Conservation (phyloP, 768 basidiomycete species). For the Termitomyces sp. region DNA sequence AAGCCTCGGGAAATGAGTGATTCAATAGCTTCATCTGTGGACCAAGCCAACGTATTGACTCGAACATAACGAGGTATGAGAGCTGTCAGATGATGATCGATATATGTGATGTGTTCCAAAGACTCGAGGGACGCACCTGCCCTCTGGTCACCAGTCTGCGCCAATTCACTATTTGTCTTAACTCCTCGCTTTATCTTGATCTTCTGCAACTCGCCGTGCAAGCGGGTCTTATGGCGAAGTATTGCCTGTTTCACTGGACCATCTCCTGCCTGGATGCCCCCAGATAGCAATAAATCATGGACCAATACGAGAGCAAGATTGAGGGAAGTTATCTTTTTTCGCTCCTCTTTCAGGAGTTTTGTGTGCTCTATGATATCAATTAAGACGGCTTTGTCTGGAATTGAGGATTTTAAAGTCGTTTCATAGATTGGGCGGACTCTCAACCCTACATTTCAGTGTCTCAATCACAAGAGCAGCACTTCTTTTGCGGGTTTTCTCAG, state of each 20-base stretch:
- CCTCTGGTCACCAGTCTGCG: constrained; percentile 52
- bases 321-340: constrained; percentile 66
- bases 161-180: constrained; percentile 60
- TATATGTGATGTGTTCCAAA: neutral
- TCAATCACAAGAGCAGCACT: constrained; percentile 88
- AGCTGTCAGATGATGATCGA: constrained; percentile 32
- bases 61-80: constrained; percentile 82
- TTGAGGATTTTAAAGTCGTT: neutral
- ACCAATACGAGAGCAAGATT: constrained; percentile 83
- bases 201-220: constrained; percentile 82
- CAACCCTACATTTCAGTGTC: constrained; percentile 83
- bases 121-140: constrained; percentile 43
- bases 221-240: constrained; percentile 82
- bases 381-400: constrained; percentile 73
- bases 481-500: constrained; percentile 71
- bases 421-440: neutral
- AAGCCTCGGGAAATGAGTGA: constrained; percentile 56
- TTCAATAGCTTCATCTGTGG: constrained; percentile 56
- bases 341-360: constrained; percentile 70
- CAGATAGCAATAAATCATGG: constrained; percentile 82
- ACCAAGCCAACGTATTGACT: constrained; percentile 71
- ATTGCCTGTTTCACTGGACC: constrained; percentile 88
- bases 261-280: constrained; percentile 87
- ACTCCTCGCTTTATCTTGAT: constrained; percentile 75
- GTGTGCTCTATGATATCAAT: constrained; percentile 62